phyloP scores from a whole-genome alignment of 768 basidiomycete genomes.

The Fistulinella prunicolor region DNA sequence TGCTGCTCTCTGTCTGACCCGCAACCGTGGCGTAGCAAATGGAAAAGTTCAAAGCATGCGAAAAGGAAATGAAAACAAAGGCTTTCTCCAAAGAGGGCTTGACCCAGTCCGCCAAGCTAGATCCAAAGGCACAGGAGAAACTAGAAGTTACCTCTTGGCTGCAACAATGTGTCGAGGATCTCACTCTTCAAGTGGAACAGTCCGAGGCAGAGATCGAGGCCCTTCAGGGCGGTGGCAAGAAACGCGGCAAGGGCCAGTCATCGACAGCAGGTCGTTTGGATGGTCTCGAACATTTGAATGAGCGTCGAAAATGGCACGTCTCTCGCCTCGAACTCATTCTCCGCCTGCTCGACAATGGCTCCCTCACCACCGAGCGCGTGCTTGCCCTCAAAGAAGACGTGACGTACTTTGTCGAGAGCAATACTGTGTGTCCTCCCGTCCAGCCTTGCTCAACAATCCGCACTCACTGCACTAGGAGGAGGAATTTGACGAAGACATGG shows the following conservation, averaged over 20 bases:
- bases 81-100: constrained; percentile 99
- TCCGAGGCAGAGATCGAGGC: constrained; percentile 94
- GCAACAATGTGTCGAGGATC: constrained; percentile 83
- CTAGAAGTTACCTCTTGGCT: constrained; percentile 87
- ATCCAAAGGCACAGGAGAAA: constrained; percentile 97
- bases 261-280: constrained; percentile 69
- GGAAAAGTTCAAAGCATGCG: constrained; percentile 99
- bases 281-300: constrained; percentile 86
- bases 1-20: constrained; percentile 6
- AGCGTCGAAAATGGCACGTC: constrained; percentile 94
- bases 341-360: constrained; percentile 91
- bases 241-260: constrained; percentile 71
- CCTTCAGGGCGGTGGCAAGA: constrained; percentile 78
- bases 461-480: constrained; percentile 65
- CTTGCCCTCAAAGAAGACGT: constrained; percentile 89
- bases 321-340: constrained; percentile 89
- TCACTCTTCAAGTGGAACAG: constrained; percentile 89
- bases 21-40: constrained; percentile 74
- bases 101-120: constrained; percentile 88
- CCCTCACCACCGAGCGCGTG: constrained; percentile 78
- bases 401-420: constrained; percentile 92
- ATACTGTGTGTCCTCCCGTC: constrained; percentile 64
- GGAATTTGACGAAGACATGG: constrained; percentile 95
- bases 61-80: constrained; percentile 99
- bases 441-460: constrained; percentile 11